Evolutionary conservation across 2,329 filamentous ascomycete genomes (phyloP).

Genomic region (Penicillium italicum): DNA sequence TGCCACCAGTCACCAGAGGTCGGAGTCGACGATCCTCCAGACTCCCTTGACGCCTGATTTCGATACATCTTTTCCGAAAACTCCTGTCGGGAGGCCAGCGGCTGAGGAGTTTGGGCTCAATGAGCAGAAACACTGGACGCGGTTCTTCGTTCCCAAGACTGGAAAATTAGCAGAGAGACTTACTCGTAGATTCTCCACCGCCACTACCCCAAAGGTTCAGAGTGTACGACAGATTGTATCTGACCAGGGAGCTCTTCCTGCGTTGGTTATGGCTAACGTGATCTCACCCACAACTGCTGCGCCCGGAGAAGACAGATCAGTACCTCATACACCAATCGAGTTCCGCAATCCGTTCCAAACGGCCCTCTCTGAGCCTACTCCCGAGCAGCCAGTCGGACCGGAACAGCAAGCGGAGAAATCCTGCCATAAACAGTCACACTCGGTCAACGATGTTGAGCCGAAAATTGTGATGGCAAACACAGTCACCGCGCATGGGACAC

Average conservation of each 20-base stretch:
- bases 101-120: slow-evolving; percentile 14
- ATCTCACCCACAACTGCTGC: slow-evolving; percentile 27
- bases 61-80: slow-evolving; percentile 21
- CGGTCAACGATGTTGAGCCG: slow-evolving; percentile 24
- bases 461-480: slow-evolving; percentile 22
- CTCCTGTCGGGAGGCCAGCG: slow-evolving; percentile 4
- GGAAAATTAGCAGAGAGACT: slow-evolving; percentile 30
- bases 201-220: slow-evolving; percentile 34
- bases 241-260: slow-evolving; percentile 45
- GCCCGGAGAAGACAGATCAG: slow-evolving; percentile 21
- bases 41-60: slow-evolving; percentile 34
- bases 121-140: slow-evolving; percentile 33
- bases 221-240: slow-evolving; percentile 45
- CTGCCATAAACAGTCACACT: slow-evolving; percentile 15
- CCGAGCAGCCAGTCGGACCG: not conserved
- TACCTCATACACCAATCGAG: slow-evolving; percentile 22
- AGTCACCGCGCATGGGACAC: slow-evolving; percentile 19
- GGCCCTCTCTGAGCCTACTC: slow-evolving; percentile 3
- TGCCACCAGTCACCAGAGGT: slow-evolving; percentile 62
- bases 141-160: slow-evolving; percentile 38
- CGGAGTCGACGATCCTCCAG: slow-evolving; percentile 50
- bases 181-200: slow-evolving; percentile 41
- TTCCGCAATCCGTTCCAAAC: slow-evolving; percentile 35
- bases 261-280: slow-evolving; percentile 47
- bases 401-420: slow-evolving; percentile 11